phyloP scores from a whole-genome alignment of 371 early-diverging fungal species.

The Mortierella sp. region DNA sequence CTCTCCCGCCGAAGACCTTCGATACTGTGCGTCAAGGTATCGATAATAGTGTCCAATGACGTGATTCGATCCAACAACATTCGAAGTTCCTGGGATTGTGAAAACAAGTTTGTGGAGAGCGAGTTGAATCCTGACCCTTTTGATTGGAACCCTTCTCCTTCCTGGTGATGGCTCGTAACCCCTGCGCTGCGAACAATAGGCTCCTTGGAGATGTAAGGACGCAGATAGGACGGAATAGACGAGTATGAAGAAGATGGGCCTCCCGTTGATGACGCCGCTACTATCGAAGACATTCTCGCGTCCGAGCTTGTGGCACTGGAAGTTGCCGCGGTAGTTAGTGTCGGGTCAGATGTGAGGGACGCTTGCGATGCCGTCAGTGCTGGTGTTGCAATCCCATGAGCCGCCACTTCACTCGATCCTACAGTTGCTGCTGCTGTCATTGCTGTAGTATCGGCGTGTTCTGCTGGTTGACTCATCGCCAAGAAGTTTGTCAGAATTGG shows the following conservation, averaged over 20 bases:
- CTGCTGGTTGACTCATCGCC: too few species aligned
- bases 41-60: conserved; percentile 13
- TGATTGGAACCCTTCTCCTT: not conserved
- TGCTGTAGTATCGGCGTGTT: too few species aligned
- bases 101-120: conserved; percentile 14
- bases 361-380: too few species aligned
- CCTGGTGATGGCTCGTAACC: not conserved
- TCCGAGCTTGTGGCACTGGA: not conserved
- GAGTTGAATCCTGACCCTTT: not conserved
- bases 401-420: too few species aligned
- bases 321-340: not conserved
- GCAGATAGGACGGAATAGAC: conserved; percentile 15
- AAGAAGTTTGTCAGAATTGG: too few species aligned
- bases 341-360: too few species aligned
- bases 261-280: not conserved
- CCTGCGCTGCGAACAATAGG: not conserved
- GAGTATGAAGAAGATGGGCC: not conserved
- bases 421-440: too few species aligned
- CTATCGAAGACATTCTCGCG: not conserved
- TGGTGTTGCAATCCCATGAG: too few species aligned
- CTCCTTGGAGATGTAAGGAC: conserved; percentile 18
- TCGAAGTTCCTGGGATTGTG: conserved; percentile 24
- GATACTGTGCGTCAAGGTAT: conserved; percentile 4
- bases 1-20: conserved; percentile 4
- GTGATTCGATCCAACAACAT: conserved; percentile 13